Base-by-base conservation (phyloP, 345 rosid species). In the Pugionium dolabratum region DNA sequence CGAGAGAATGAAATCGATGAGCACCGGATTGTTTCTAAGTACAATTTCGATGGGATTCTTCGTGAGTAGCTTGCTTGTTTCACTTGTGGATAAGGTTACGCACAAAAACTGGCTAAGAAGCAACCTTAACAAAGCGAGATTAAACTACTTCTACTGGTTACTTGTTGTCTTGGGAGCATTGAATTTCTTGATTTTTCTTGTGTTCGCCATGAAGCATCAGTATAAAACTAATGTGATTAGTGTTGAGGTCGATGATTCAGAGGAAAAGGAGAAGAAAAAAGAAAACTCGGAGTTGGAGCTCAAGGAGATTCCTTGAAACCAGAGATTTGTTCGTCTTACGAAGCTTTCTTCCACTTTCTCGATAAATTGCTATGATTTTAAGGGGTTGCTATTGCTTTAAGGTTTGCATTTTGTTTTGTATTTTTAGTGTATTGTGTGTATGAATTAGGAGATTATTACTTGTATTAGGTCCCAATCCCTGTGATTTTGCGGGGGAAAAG, bases 11-110 rank as follows among this genome's bases (percentile, higher is more conserved):
- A 93, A 93, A 69, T 86, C 98, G 3, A 87, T 86, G 94, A 93
- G 98, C 83, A 93, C 98, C 0, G 96, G 98, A 30, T 79, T 93
- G 7, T 90, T 93, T 59, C 76, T 93, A 2, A 86, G 90, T 52
- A 82, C 89, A 34, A 80, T 89, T 26, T 93, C 98, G 2, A 81
- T 89, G 96, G 98, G 97, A 31, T 89, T 89, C 84, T 93, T 83
- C 43, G 80, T 85, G 2, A 93, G 96, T 73, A 89, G 96, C 49
- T 74, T 88, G 67, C 51, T 93, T 29, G 98, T 93, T 66, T 80
- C 90, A 3, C 29, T 86, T 28, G 90, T 90, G 4, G 94, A 83
- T 74, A 72, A 65, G 60, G 72, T 74, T 26, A 87, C 98, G 5
- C 27, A 81, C 34, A 76, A 76, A 26, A 72, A 35, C 46, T 93